Evolutionary conservation across 2,329 filamentous ascomycete genomes (phyloP), one percentile per base, ranked within the genome.

Genomic region (Teratosphaeriaceae sp.): DNA sequence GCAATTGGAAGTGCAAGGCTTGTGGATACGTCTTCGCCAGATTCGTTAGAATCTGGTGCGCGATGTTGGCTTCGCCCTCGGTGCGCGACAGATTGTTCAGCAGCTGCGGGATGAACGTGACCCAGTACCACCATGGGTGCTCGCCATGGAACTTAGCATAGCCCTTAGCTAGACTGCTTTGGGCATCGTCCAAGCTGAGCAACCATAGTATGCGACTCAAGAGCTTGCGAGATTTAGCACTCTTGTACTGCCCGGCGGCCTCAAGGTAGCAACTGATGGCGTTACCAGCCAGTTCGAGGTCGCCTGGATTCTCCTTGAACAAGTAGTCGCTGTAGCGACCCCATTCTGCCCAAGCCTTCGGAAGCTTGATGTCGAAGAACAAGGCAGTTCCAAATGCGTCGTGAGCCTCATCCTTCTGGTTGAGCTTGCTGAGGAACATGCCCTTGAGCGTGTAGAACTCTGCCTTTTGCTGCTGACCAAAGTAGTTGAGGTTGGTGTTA

Each of bases 361-460:
- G 86, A 38, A 95, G 79, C 54, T 88, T 85, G 54, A 98, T 87
- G 57, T 98, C 94, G 56, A 95, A 97, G 69, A 90, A 97, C 47
- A 98, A 67, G 0, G 92, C 94, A 39, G 89, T 94, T 38, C 92
- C 92, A 61, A 94, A 98, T 0, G 94, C 90, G 46, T 88, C 84
- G 54, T 95, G 89, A 4, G 92, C 89, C 47, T 98, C 92, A 2
- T 85, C 84, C 61, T 88, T 88, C 56, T 96, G 85, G 44, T 82
- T 82, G 8, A 98, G 76, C 65, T 95, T 96, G 62, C 94, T 92
- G 34, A 97, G 72, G 73, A 98, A 98, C 92, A 98, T 98, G 48
- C 92, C 92, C 75, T 98, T 98, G 42, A 98, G 77, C 0, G 92
- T 98, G 71, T 96, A 98, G 68, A 98, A 98, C 64, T 98, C 92